These are phyloP conservation scores for Fragaria nilgerrensis DNA, from an alignment of 306 rosid species.

Conservation along the genomic window DNA sequence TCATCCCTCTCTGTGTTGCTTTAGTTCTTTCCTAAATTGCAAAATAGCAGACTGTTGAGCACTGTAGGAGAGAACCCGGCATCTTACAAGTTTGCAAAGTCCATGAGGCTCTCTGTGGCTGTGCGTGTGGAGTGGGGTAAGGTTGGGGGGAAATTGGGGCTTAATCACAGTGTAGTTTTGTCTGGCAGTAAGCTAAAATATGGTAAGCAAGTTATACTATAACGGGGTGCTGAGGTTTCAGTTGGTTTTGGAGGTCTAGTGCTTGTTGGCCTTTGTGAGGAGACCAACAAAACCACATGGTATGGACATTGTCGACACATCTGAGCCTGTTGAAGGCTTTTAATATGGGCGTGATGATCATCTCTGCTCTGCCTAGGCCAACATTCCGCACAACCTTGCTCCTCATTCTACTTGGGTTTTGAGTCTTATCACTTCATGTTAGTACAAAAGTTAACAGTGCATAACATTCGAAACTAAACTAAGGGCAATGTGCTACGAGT, in stretches of 20 bases:
- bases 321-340: constrained; percentile 16
- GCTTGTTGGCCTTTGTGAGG: constrained; percentile 35
- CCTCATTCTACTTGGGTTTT: constrained; percentile 11
- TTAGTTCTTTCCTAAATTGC: neutral
- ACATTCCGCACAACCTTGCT: constrained; percentile 26
- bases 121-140: neutral
- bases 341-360: neutral
- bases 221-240: neutral
- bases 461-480: neutral
- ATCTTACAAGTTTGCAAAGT: neutral
- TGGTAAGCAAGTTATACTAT: constrained; percentile 21
- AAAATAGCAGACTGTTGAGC: neutral
- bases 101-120: neutral
- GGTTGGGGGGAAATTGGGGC: neutral
- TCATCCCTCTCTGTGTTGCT: neutral
- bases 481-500: neutral
- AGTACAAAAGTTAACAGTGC: neutral
- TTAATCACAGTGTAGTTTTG: constrained; percentile 2
- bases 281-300: constrained; percentile 45
- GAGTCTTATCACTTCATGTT: neutral
- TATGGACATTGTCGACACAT: constrained; percentile 31
- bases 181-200: constrained; percentile 4
- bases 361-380: constrained; percentile 32
- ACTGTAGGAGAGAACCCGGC: neutral
- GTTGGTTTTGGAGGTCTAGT: constrained; percentile 17